phyloP scores from a whole-genome alignment of 805 yeast genomes.

The Hanseniaspora jakobsenii region DNA sequence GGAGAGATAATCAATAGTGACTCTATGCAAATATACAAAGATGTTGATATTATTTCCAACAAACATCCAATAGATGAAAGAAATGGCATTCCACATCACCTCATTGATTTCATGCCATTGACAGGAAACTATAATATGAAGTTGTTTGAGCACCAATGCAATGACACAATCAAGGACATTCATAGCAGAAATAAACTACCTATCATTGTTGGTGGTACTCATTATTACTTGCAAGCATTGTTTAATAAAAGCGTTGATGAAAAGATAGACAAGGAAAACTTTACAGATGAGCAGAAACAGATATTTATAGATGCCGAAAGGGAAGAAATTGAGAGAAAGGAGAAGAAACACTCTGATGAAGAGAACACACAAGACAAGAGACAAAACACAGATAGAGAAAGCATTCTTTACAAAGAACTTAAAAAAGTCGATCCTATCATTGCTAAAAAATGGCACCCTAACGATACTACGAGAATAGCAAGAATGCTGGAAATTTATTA shows the following conservation, averaged over 20 bases:
- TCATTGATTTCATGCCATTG: constrained; percentile 77
- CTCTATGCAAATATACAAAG: constrained; percentile 87
- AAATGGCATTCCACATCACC: constrained; percentile 66
- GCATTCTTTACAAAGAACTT: constrained; percentile 41
- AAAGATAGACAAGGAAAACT: constrained; percentile 16
- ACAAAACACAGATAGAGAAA: too few species aligned
- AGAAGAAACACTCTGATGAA: too few species aligned
- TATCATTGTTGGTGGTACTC: constrained; percentile 90
- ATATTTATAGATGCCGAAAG: constrained; percentile 16
- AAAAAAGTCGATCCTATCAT: constrained; percentile 53
- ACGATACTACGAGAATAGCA: constrained; percentile 64
- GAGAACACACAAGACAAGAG: too few species aligned
- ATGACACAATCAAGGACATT: constrained; percentile 47
- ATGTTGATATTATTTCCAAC: constrained; percentile 67
- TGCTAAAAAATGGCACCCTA: constrained; percentile 79
- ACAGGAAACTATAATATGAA: constrained; percentile 70
- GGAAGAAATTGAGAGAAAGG: too few species aligned
- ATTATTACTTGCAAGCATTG: constrained; percentile 74
- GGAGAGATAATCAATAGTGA: constrained; percentile 94
- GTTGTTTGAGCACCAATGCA: constrained; percentile 64
- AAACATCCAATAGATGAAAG: constrained; percentile 80
- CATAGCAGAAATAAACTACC: constrained; percentile 62
- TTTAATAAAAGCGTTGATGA: constrained; percentile 51
- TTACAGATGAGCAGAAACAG: constrained; percentile 29
- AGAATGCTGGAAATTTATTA: constrained; percentile 73